Evolutionary conservation across 495 filamentous ascomycete genomes (phyloP), one percentile per base, ranked within the genome.

Genomic region (Lindgomyces ingoldianus): DNA sequence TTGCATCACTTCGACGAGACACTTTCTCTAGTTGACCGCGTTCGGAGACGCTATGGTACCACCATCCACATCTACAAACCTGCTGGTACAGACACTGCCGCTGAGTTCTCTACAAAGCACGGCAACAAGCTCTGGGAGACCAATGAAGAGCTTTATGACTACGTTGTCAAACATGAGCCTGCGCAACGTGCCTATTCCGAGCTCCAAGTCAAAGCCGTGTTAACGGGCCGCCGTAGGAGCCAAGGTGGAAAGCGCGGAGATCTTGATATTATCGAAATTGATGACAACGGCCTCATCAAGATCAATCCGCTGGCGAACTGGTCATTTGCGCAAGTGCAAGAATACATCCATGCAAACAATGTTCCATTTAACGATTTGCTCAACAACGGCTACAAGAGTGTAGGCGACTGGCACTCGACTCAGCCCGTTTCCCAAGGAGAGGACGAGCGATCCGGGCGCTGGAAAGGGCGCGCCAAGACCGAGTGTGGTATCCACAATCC

Each of bases 401-500:
- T 98, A 64, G 94, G 94, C 65, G 94, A 98, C 77, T 98, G 93
- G 90, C 94, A 98, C 80, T 94, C 90, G 36, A 98, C 94, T 1
- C 42, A 88, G 75, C 93, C 94, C 4, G 90, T 98, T 58, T 85
- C 84, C 57, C 90, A 90, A 56, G 90, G 89, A 58, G 94, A 98
- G 77, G 94, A 97, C 73, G 94, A 98, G 84, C 86, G 94, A n/a
- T 88, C 95, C 12, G 94, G 94, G 36, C 87, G 94, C 58, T 98
- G 94, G 94, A 96, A 96, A 80, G 94, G 94, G 42, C 87, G 90
- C 72, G 78, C 81, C 52, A 98, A 98, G 87, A 91, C 93, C 1
- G 94, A 98, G 79, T 98, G 94, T 73, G 94, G 94, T 8, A 98
- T 98, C 67, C 94, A 98, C 81, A 98, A 98, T 80, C 92, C 92